Evolutionary conservation across 1,139 yeast genomes (phyloP), one percentile per base, ranked within the genome.

Genomic region (Kazachstania sp.): DNA sequence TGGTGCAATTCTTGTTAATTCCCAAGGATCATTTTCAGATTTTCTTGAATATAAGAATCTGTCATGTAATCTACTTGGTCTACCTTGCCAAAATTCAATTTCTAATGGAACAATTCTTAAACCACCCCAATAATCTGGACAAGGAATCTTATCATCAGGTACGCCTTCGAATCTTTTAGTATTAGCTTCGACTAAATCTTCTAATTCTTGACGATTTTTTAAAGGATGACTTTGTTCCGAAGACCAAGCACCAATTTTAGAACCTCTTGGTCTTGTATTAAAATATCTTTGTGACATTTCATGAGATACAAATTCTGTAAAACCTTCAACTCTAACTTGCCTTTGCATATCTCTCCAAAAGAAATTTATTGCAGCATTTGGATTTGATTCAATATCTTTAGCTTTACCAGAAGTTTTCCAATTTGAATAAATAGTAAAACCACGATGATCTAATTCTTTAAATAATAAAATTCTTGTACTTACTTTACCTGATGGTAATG

Each of bases 51-150:
- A 92, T n/a, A 81, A 77, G 49, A 88, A 72, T 59, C 98, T 77
- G 67, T 92, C 99, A 65, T 92, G 98, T 49, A 90, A 73, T 65
- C 99, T 77, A 60, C 86, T 84, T 50, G 78, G 75, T 52, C 98
- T 79, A 16, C 98, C 98, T 69, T 92, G 97, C 97, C 97, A 92
- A 63, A 92, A 92, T 68, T 92, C 98, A 56, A 92, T 77, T 61
- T 87, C 95, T 47, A 86, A 70, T 2, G 99, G 98, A 41, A 83
- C 80, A 30, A 92, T 75, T 59, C 95, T 74, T 46, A 92, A 66
- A 1, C 98, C 98, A 44, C 98, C 98, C 98, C 98, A 92, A 64
- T 73, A 81, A 31, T 86, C 88, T 18, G 98, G 98, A 57, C 95
- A 85, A 29, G 95, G 94, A 46, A 92, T 79, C 44, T 78, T 78